Evolutionary conservation across 768 basidiomycete species (phyloP), one percentile per base, ranked within the genome.

Genomic region (Postia placenta): DNA sequence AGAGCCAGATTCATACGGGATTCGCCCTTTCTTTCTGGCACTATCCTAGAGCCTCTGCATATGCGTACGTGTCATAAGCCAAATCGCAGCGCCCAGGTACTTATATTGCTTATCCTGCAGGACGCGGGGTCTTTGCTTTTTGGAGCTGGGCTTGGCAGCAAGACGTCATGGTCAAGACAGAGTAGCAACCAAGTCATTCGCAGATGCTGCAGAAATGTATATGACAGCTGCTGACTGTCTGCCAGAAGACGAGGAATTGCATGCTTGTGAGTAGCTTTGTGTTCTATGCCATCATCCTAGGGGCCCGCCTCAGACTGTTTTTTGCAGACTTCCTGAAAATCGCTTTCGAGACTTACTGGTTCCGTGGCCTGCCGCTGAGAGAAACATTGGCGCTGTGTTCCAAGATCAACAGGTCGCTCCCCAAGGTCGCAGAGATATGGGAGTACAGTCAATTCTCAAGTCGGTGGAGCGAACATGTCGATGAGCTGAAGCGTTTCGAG

Each of bases 231-330:
- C 67, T 5, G 54, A 46, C 5, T 41, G 45, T 27, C 67, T 59
- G 42, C 69, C 68, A 14, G 56, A 61, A 17, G 74, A 76, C 50
- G 73, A 74, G 37, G 69, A 74, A 58, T 49, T 60, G 22, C 60
- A 63, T 43, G 52, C 59, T 3, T 57, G 59, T 56, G 44, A 41
- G 64, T 54, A 6, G n/a, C n/a, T n/a, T n/a, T n/a, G n/a, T n/a
- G n/a, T n/a, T n/a, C n/a, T n/a, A n/a, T n/a, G n/a, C n/a, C n/a
- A n/a, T n/a, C n/a, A n/a, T n/a, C n/a, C n/a, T n/a, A n/a, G n/a
- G n/a, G n/a, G n/a, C n/a, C n/a, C n/a, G n/a, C n/a, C n/a, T n/a
- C n/a, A n/a, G n/a, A n/a, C 7, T 22, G 6, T 39, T 22, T 43
- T 11, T 38, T 37, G 35, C 41, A 56, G 47, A 53, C 50, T 52